Evolutionary conservation across 169 alveolate genomes (phyloP).

Genomic region (Plasmodium reichenowi): DNA sequence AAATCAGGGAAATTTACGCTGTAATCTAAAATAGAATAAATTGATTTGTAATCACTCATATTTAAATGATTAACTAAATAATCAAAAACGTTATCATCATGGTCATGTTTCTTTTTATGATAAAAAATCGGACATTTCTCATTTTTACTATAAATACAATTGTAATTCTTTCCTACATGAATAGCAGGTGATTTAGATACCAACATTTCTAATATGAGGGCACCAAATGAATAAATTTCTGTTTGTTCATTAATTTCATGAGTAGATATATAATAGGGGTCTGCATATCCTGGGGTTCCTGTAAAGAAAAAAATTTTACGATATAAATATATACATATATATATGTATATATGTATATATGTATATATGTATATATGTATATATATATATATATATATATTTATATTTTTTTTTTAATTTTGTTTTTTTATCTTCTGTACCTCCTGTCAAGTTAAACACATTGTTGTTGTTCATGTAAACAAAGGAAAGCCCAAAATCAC

Average conservation of each 20-base stretch:
- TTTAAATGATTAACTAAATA: conserved; percentile 59
- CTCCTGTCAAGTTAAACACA: conserved; percentile 63
- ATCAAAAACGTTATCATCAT: conserved; percentile 60
- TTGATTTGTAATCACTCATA: conserved; percentile 57
- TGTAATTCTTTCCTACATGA: conserved; percentile 65
- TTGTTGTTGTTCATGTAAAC: conserved; percentile 53
- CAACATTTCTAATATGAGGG: conserved; percentile 60
- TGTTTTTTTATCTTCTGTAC: conserved; percentile 2
- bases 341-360: too few species aligned
- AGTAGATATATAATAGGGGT: conserved; percentile 67
- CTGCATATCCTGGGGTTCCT: conserved; percentile 76
- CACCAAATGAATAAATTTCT: conserved; percentile 72
- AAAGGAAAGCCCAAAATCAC: conserved; percentile 81
- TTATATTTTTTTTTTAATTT: neutral
- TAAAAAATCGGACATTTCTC: conserved; percentile 54
- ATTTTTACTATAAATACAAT: conserved; percentile 33
- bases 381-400: neutral
- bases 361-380: neutral
- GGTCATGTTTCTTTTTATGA: conserved; percentile 39
- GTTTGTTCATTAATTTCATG: conserved; percentile 75
- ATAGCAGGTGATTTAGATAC: conserved; percentile 70
- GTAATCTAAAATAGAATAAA: conserved; percentile 49
- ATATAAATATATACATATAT: neutral
- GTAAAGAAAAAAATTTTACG: neutral
- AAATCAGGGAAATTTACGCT: conserved; percentile 68